These are phyloP conservation scores for Raffaelea arxii DNA, from an alignment of 2,329 filamentous ascomycete genomes.

Conservation along the genomic window DNA sequence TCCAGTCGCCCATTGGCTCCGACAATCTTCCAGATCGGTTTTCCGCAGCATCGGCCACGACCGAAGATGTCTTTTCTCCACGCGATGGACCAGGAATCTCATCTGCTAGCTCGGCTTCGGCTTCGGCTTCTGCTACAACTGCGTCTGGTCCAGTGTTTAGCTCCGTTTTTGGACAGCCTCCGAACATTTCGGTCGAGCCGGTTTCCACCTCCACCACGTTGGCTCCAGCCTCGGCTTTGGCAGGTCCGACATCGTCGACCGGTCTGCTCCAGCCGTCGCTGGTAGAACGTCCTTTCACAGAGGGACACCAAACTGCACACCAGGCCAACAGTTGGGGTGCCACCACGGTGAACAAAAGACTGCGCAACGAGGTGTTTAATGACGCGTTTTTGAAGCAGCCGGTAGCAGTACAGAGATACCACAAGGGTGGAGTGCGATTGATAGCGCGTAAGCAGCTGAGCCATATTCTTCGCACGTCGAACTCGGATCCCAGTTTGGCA, in stretches of 20 bases:
- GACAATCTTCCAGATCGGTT: slow-evolving; percentile 16
- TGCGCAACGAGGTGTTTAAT: slow-evolving; percentile 85
- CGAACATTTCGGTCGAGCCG: too few species aligned
- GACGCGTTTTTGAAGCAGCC: slow-evolving; percentile 83
- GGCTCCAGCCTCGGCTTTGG: background rate
- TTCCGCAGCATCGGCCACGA: background rate
- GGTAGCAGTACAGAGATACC: slow-evolving; percentile 70
- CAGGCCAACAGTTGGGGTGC: slow-evolving; percentile 72
- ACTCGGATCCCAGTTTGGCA: slow-evolving; percentile 31
- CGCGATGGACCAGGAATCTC: background rate
- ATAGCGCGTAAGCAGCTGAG: slow-evolving; percentile 45
- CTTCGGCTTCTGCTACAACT: too few species aligned
- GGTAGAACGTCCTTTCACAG: slow-evolving; percentile 38
- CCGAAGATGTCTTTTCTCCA: background rate
- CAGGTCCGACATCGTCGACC: background rate
- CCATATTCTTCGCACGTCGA: slow-evolving; percentile 32
- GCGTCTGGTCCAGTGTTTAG: too few species aligned
- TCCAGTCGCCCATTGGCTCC: slow-evolving; percentile 44
- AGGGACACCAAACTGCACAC: too few species aligned
- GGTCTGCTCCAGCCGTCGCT: slow-evolving; percentile 27
- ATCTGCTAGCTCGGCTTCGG: too few species aligned
- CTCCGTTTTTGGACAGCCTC: background rate
- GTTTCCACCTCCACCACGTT: background rate
- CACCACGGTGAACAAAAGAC: slow-evolving; percentile 77
- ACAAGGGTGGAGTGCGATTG: slow-evolving; percentile 57